Evolutionary conservation across 768 basidiomycete species (phyloP).

Genomic region (Auriscalpium orientale): DNA sequence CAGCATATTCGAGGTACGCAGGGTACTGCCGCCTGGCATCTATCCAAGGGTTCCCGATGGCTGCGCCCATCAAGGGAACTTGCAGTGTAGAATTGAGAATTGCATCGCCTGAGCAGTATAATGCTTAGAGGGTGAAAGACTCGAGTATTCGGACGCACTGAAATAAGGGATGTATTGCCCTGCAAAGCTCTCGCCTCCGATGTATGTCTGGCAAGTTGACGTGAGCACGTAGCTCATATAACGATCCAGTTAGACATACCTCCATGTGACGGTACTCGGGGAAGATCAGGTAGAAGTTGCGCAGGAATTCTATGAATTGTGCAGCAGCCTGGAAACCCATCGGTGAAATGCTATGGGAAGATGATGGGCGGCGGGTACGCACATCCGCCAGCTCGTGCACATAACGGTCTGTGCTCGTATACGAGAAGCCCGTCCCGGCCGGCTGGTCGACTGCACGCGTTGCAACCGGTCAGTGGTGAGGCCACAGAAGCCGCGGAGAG

Average conservation of each 20-base stretch:
- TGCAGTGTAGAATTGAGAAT: conserved; percentile 54
- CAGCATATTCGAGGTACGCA: conserved; percentile 79
- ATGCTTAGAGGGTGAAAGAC: too few relatives aligned
- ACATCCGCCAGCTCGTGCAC: conserved; percentile 74
- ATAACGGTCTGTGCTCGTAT: conserved; percentile 78
- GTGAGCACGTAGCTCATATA: neutral
- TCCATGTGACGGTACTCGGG: conserved; percentile 81
- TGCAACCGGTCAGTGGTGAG: neutral
- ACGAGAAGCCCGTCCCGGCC: conserved; percentile 91
- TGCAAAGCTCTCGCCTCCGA: conserved; percentile 94
- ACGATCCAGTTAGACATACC: conserved; percentile 40
- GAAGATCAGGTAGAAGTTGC: conserved; percentile 85
- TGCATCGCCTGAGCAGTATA: conserved; percentile 52
- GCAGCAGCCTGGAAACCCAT: conserved; percentile 47
- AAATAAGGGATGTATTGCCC: conserved; percentile 98
- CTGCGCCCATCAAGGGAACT: conserved; percentile 65
- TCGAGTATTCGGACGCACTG: conserved; percentile 36
- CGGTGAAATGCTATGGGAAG: neutral
- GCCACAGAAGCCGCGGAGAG: neutral
- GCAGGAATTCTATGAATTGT: conserved; percentile 78
- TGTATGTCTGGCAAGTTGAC: conserved; percentile 63
- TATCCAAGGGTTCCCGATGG: conserved; percentile 99
- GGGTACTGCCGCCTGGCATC: conserved; percentile 85
- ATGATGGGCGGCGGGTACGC: conserved; percentile 8
- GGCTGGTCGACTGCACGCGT: conserved; percentile 83